Evolutionary conservation across 805 yeast genomes (phyloP).

Genomic region (Middelhovenomyces tepae): DNA sequence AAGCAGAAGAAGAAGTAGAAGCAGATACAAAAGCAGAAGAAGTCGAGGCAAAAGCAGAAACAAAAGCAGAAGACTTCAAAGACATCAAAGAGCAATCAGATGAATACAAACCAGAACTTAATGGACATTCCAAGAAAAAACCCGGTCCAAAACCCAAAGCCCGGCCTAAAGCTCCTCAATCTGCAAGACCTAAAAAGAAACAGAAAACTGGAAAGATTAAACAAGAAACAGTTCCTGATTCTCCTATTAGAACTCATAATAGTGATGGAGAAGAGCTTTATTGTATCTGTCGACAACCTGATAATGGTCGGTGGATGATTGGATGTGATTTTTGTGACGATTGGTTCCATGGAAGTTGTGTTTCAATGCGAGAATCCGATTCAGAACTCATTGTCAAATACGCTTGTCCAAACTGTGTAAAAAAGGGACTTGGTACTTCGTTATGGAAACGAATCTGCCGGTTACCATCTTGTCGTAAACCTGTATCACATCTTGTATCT

Average conservation of each 20-base stretch:
- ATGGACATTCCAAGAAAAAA: background rate
- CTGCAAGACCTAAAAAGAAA: conserved; percentile 1
- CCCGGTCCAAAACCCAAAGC: background rate
- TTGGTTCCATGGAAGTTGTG: conserved; percentile 84
- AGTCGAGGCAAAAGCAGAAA: conserved; percentile 3
- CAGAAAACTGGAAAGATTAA: conserved; percentile 1
- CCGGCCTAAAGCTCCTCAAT: conserved; percentile 2
- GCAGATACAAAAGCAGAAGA: conserved; percentile 6
- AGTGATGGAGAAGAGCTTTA: conserved; percentile 31
- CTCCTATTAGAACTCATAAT: too few species aligned
- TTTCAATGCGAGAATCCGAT: conserved; percentile 45
- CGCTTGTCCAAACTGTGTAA: conserved; percentile 60
- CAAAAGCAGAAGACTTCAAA: background rate
- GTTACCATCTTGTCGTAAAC: conserved; percentile 44
- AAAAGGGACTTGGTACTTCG: conserved; percentile 27
- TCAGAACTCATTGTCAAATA: conserved; percentile 52
- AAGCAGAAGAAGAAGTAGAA: conserved; percentile 2
- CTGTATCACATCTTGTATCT: conserved; percentile 30
- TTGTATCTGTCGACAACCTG: conserved; percentile 73
- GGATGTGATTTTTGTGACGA: conserved; percentile 93
- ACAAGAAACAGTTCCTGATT: background rate
- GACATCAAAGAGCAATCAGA: too few species aligned
- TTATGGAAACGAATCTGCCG: conserved; percentile 75
- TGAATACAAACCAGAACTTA: conserved; percentile 7
- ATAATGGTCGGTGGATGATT: conserved; percentile 79